phyloP scores from a whole-genome alignment of 306 rosid species.

The Heteromeles arbutifolia region DNA sequence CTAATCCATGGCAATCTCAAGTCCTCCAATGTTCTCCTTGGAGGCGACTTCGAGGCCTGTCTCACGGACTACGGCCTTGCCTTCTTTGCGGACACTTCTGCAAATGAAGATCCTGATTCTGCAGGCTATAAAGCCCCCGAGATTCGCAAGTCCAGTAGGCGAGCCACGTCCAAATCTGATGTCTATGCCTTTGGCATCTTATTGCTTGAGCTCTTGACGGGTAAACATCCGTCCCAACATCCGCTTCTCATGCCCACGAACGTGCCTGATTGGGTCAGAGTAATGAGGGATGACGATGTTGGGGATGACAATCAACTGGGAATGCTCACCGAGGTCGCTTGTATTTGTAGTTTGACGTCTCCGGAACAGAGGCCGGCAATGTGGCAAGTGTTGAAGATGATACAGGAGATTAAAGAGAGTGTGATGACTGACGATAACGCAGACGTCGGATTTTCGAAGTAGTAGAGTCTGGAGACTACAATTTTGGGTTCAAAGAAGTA shows the following conservation, averaged over 20 bases:
- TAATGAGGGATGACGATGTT: slow-evolving; percentile 67
- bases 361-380: slow-evolving; percentile 94
- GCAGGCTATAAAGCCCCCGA: slow-evolving; percentile 72
- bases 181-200: slow-evolving; percentile 74
- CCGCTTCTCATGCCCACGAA: slow-evolving; percentile 68
- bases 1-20: slow-evolving; percentile 77
- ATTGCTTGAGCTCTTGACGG: slow-evolving; percentile 81
- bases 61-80: slow-evolving; percentile 71
- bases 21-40: slow-evolving; percentile 82
- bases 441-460: slow-evolving; percentile 27
- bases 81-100: slow-evolving; percentile 40
- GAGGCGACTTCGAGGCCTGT: slow-evolving; percentile 83
- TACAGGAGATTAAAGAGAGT: slow-evolving; percentile 81
- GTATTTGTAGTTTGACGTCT: slow-evolving; percentile 69
- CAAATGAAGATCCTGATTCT: slow-evolving; percentile 50
- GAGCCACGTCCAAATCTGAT: slow-evolving; percentile 57
- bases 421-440: slow-evolving; percentile 33
- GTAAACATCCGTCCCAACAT: slow-evolving; percentile 78
- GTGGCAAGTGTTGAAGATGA: slow-evolving; percentile 89
- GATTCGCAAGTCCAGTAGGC: slow-evolving; percentile 45
- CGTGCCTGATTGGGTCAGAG: slow-evolving; percentile 72
- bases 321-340: slow-evolving; percentile 91
- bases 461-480: neutral
- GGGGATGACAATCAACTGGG: slow-evolving; percentile 57
- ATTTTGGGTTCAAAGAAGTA: slow-evolving; percentile 11